Conservation (phyloP, 352 stramenopile genomes). For the Phytopythium delawarense region DNA sequence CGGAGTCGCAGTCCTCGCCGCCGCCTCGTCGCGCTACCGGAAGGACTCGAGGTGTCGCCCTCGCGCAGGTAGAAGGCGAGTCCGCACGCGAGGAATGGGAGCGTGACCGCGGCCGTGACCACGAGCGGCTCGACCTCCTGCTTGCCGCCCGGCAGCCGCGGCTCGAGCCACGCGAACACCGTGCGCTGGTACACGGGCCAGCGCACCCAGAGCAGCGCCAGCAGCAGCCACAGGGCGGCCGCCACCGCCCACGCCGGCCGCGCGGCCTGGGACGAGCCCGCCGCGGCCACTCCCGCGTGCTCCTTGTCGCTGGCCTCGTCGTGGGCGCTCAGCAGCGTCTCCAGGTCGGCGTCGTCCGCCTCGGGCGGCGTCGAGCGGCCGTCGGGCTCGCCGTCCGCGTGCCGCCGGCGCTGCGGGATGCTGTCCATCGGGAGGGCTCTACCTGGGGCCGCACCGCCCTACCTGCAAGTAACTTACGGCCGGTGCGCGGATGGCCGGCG, state of each 20-base stretch:
- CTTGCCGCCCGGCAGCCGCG: slow-evolving; percentile 22
- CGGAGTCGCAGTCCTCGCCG: background rate
- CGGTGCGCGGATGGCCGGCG: too few relatives aligned
- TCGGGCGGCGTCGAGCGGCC: background rate
- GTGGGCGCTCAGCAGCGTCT: slow-evolving; percentile 15
- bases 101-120: slow-evolving; percentile 28
- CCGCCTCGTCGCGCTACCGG: too few relatives aligned
- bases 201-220: slow-evolving; percentile 39
- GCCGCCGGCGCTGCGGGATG: slow-evolving; percentile 5
- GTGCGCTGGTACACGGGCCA: slow-evolving; percentile 40
- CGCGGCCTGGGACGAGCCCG: background rate
- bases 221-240: slow-evolving; percentile 27
- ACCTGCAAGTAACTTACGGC: too few relatives aligned
- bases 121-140: slow-evolving; percentile 43
- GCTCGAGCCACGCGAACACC: slow-evolving; percentile 24
- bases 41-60: slow-evolving; percentile 1
- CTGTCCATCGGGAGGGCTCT: background rate
- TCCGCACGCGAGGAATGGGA: slow-evolving; percentile 34
- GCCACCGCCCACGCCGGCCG: background rate
- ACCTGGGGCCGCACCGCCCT: too few relatives aligned
- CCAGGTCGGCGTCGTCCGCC: slow-evolving; percentile 13
- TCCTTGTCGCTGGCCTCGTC: slow-evolving; percentile 11
- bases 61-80: slow-evolving; percentile 41
- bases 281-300: background rate
- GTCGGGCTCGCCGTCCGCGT: background rate